Evolutionary conservation across 768 basidiomycete species (phyloP), one percentile per base, ranked within the genome.

Genomic region (Suillus discolor): DNA sequence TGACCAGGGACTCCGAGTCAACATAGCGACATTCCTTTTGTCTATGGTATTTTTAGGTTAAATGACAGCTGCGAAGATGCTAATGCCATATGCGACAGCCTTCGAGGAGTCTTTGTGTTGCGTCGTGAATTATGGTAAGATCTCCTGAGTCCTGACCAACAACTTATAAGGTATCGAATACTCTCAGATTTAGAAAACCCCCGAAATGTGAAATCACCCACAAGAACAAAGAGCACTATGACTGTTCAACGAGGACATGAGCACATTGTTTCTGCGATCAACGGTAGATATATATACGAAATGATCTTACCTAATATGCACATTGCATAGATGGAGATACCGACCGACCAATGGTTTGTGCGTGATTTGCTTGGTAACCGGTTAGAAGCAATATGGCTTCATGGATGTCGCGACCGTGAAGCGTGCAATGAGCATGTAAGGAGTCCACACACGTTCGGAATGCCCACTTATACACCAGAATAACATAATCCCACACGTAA

Each of bases 401-500:
- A n/a, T 42, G 11, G 36, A 39, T 28, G 31, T 42, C 16, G 25
- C 18, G 13, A 59, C 23, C 38, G 16, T 39, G 57, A 18, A 12
- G 36, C n/a, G 18, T 38, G 38, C 36, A 38, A 38, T 57, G 36
- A 15, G 41, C 41, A 20, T 60, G 39, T 5, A 59, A 41, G 36
- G 36, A 38, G 25, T 34, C 20, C 5, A 23, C 57, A 31, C 28
- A 13, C 20, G 31, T 42, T 41, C 20, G 28, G 25, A 60, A 41
- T 25, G 11, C 62, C 31, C 62, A 42, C 62, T 61, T 38, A 57
- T 69, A 54, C 16, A 62, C 62, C 6, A 72, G 71, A 9, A 73
- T 59, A 9, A 77, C 75, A 63, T 68, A 78, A 42, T 77, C 72
- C 0, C 76, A 81, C n/a, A 74, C 69, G 61, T 81, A 68, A 4